Evolutionary conservation across 2,329 filamentous ascomycete species (phyloP).

Genomic region (Hypocrella siamensis): DNA sequence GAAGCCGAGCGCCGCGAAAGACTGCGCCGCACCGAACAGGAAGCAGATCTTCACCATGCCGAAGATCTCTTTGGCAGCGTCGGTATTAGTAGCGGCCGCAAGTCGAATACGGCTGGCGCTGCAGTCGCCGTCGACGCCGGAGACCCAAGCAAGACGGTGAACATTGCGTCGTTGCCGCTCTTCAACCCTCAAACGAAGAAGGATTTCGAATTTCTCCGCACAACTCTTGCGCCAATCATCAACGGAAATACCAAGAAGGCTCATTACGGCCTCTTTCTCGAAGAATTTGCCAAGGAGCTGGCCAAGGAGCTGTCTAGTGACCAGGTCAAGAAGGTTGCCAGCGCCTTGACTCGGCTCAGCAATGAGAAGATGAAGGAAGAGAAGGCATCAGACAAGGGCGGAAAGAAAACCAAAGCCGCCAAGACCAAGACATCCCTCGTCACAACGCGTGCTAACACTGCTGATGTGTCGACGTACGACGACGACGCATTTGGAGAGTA

Average conservation of each 20-base stretch:
- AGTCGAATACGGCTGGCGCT: conserved; percentile 47
- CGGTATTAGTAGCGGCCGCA: conserved; percentile 50
- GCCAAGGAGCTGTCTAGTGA: conserved; percentile 77
- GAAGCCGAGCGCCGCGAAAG: conserved; percentile 60
- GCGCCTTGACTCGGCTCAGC: conserved; percentile 69
- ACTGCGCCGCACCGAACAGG: conserved; percentile 66
- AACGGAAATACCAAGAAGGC: conserved; percentile 66
- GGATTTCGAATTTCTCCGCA: conserved; percentile 69
- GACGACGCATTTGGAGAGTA: conserved; percentile 72
- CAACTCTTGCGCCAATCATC: conserved; percentile 66
- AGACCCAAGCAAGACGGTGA: conserved; percentile 65
- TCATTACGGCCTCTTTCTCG: conserved; percentile 78
- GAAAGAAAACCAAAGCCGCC: conserved; percentile 92
- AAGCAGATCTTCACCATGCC: conserved; percentile 76
- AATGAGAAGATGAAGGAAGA: conserved; percentile 99
- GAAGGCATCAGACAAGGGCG: conserved; percentile 82
- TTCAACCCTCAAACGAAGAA: conserved; percentile 82
- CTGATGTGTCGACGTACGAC: conserved; percentile 67
- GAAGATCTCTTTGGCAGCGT: conserved; percentile 78
- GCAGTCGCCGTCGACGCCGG: conserved; percentile 53
- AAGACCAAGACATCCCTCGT: conserved; percentile 86
- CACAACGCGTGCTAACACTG: conserved; percentile 40
- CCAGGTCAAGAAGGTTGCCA: conserved; percentile 93
- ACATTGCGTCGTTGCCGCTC: conserved; percentile 63
- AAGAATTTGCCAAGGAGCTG: conserved; percentile 80